phyloP scores from a whole-genome alignment of 768 basidiomycete species.

The Lentinula sp. region DNA sequence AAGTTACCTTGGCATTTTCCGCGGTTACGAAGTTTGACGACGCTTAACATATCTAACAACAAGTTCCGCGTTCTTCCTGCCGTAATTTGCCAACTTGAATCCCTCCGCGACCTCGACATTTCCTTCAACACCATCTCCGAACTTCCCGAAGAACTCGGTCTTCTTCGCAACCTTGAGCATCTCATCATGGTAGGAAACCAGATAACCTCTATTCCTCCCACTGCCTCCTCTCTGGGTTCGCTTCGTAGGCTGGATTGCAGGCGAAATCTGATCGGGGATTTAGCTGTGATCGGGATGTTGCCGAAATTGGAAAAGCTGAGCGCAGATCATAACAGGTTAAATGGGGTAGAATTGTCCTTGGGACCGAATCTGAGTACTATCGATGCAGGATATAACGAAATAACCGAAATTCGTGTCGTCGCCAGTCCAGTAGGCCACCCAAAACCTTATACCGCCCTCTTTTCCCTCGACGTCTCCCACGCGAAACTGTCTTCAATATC shows the following conservation, averaged over 20 bases:
- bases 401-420: conserved; percentile 67
- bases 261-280: conserved; percentile 76
- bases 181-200: conserved; percentile 86
- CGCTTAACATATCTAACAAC: conserved; percentile 94
- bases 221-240: conserved; percentile 47
- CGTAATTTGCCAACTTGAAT: conserved; percentile 66
- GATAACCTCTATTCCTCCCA: conserved; percentile 63
- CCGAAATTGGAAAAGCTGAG: conserved; percentile 62
- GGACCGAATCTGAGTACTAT: conserved; percentile 62
- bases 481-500: conserved; percentile 84
- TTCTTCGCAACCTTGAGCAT: conserved; percentile 59
- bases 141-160: conserved; percentile 76
- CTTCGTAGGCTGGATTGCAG: conserved; percentile 78
- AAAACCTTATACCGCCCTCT: conserved; percentile 49
- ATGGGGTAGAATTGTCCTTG: conserved; percentile 72
- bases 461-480: conserved; percentile 78
- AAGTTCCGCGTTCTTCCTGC: conserved; percentile 74
- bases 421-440: conserved; percentile 35
- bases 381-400: conserved; percentile 84
- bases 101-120: conserved; percentile 82
- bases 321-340: conserved; percentile 81
- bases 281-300: conserved; percentile 61
- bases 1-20: conserved; percentile 83
- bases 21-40: conserved; percentile 60
- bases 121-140: conserved; percentile 89